Percentiles rank a stretch among this genome's conserved stretches.
Evolutionary conservation across 106 monocot species (phyloP).

Genomic region (Dactylorhiza incarnata): DNA sequence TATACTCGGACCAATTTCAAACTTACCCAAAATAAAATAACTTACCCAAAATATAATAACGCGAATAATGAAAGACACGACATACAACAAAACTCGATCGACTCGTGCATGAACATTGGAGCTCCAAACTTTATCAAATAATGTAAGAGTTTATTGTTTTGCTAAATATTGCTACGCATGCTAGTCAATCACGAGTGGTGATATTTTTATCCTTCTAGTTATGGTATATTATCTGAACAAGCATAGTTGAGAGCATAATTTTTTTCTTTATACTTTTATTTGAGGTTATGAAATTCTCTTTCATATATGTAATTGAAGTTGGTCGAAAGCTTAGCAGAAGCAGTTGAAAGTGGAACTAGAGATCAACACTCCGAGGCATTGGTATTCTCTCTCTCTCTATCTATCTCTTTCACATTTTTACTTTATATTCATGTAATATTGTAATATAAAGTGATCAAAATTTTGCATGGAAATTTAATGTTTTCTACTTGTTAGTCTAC

Average conservation of each 20-base stretch:
- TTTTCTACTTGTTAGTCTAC: not conserved
- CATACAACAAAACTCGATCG: no score
- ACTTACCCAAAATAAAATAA: no score
- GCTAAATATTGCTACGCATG: no score
- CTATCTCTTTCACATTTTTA: conserved; percentile 4
- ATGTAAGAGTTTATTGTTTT: no score
- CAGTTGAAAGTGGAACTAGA: conserved; percentile 60
- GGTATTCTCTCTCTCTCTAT: conserved; percentile 27
- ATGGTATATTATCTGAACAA: not conserved
- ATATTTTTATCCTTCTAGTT: not conserved
- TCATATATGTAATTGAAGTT: conserved; percentile 26
- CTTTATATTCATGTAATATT: not conserved
- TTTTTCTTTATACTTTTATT: not conserved
- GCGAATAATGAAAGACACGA: no score
- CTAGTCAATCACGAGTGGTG: not conserved
- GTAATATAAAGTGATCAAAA: not conserved
- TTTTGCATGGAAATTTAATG: not conserved
- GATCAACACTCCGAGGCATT: conserved; percentile 70
- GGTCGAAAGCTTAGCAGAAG: conserved; percentile 64
- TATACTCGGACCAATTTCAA: no score
- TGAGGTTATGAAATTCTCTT: not conserved
- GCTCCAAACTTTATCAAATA: not conserved
- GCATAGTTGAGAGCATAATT: not conserved
- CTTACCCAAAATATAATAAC: no score
- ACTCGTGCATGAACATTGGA: not conserved